Base-by-base conservation (phyloP, 805 yeast genomes). In the Candida coquimbonensis region DNA sequence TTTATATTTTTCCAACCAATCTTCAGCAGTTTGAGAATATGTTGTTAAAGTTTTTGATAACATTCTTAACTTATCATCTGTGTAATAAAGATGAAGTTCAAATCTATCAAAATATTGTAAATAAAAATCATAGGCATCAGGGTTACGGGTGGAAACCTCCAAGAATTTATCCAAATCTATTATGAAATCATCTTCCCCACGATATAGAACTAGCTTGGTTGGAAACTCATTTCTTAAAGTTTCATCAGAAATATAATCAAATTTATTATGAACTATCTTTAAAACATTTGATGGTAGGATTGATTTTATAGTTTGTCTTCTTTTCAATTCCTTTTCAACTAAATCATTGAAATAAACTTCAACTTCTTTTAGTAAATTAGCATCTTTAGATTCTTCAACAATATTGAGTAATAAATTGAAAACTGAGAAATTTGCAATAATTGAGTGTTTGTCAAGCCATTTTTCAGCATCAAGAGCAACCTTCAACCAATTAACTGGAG, bases 241-340 rank as follows among this genome's bases (percentile, higher is more conserved):
- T 25, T 74, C 74, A 60, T 83, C 89, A 1, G 85, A 68, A 7
- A 78, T 64, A 46, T 57, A 64, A 50, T 75, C 80, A 35, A 60
- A 61, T 40, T 60, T 62, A 46, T 65, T 60, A 3, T 39, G 44
- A n/a, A 67, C 49, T 19, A 70, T 70, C 46, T 66, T 66, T 17
- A 65, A 40, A 35, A 59, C 53, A 11, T 63, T 62, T n/a, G 58
- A 46, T 3, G 31, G 31, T 29, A 29, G 12, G 14, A 56, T 43
- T 5, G 57, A 45, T 40, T 75, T 59, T 1, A 79, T 53, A 16
- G 57, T 49, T 1, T 61, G 49, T 43, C 88, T 63, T 13, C 67
- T 45, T 1, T 58, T 59, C 5, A 80, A 38, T 54, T 83, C 88
- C 6, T 62, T 48, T 2, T 62, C 60, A 6, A 67, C 57, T n/a